Percentiles rank a stretch among this genome's conserved stretches.
These are phyloP conservation scores for Stephania japonica DNA, from an alignment of 164 flowering plant genomes.

Conservation along the genomic window DNA sequence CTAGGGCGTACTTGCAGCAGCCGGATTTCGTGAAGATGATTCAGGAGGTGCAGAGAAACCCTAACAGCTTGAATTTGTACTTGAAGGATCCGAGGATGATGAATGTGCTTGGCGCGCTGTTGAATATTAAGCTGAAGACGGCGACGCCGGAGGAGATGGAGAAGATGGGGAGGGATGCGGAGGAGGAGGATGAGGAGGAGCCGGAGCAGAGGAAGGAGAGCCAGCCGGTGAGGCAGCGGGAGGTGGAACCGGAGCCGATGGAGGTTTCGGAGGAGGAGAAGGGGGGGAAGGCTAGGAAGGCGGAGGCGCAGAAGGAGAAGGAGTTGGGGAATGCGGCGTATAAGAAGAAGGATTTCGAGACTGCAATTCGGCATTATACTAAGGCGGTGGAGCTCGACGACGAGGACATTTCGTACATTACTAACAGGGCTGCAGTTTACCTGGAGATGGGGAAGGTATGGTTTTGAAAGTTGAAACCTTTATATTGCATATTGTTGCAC, in stretches of 20 bases:
- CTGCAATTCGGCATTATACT: conserved; percentile 65
- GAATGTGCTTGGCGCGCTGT: conserved; percentile 75
- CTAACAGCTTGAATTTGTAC: conserved; percentile 61
- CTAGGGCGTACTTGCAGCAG: conserved; percentile 60
- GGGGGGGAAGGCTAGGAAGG: conserved; percentile 56
- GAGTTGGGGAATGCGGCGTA: conserved; percentile 90
- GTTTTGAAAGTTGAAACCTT: not conserved
- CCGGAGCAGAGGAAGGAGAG: conserved; percentile 23
- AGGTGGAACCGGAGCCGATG: conserved; percentile 41
- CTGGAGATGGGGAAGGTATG: conserved; percentile 94
- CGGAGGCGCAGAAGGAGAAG: conserved; percentile 71
- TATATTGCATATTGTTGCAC: not conserved
- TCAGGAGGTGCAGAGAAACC: conserved; percentile 86
- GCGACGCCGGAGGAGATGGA: conserved; percentile 42
- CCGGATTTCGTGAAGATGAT: conserved; percentile 85
- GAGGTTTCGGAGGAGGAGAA: conserved; percentile 51
- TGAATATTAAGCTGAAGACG: conserved; percentile 51
- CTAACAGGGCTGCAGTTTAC: conserved; percentile 89
- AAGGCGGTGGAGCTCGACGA: conserved; percentile 79
- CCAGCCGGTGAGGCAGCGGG: conserved; percentile 28
- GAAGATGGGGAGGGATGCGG: conserved; percentile 37
- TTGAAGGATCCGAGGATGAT: conserved; percentile 85
- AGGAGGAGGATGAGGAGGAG: conserved; percentile 20
- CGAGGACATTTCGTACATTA: conserved; percentile 77
- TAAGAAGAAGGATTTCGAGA: conserved; percentile 94